Percentiles rank a stretch among this genome's conserved stretches.
Evolutionary conservation across 306 rosid species (phyloP).

Genomic region (Quercus parvula): DNA sequence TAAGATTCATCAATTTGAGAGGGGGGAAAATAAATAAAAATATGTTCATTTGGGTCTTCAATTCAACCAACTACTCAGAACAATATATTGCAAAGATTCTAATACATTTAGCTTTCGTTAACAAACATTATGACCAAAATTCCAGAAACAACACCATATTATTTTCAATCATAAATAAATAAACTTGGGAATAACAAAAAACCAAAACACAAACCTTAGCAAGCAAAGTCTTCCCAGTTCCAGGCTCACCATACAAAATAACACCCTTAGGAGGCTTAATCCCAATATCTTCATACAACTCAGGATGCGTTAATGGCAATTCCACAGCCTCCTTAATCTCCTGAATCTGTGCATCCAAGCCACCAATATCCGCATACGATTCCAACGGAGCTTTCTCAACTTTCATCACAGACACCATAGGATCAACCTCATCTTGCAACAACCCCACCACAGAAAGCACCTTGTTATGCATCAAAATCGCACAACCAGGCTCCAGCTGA

Average conservation of each 20-base stretch:
- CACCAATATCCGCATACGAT: constrained; percentile 98
- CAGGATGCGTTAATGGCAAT: constrained; percentile 97
- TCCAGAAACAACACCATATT: too few species aligned
- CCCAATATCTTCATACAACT: constrained; percentile 94
- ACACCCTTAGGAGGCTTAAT: constrained; percentile 98
- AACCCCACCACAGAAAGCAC: constrained; percentile 98
- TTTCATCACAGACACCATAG: constrained; percentile 88
- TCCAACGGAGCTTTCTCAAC: constrained; percentile 98
- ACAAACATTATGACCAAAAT: too few species aligned
- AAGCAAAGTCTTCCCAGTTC: constrained; percentile 98
- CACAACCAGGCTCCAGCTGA: constrained; percentile 96
- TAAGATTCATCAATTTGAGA: neutral
- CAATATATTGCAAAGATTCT: neutral
- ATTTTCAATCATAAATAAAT: too few species aligned
- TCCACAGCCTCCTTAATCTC: constrained; percentile 99
- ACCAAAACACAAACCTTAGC: constrained; percentile 65
- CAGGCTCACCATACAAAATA: constrained; percentile 91
- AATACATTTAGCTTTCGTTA: neutral
- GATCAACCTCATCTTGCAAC: constrained; percentile 98
- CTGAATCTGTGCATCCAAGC: constrained; percentile 96
- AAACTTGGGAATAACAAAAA: neutral
- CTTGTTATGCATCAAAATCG: constrained; percentile 96
- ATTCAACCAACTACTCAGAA: neutral
- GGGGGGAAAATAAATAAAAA: neutral
- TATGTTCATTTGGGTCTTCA: neutral